Base-by-base conservation (phyloP, 331 rosid species). In the Stylosanthes scabra region DNA sequence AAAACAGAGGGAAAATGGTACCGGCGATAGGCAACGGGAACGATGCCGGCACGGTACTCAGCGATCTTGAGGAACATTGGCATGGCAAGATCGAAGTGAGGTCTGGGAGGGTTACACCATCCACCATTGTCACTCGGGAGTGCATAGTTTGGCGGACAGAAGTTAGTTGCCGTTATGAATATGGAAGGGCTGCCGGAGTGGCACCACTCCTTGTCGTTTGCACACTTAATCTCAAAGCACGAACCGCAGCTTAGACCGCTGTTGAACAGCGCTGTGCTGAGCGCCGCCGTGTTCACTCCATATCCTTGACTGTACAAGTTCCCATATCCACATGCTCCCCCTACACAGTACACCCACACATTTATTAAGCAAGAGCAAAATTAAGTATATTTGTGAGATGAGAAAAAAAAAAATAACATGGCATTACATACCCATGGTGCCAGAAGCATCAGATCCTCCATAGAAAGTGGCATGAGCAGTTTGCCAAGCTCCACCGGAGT, bases 21-120 rank as follows among this genome's bases (percentile, higher is more conserved):
- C 91, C 91, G 77, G 83, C 92, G 92, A 58, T 49, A 83, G 11
- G 87, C 78, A 29, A 87, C 89, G 6, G 92, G 92, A 11, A 87
- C 92, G 3, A 87, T 87, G 2, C 92, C 92, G 66, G 92, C 92
- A 4, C 88, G 89, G 49, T 87, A 87, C 55, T 87, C 89, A 4
- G 92, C 92, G 39, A 87, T 87, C 70, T 85, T 82, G 1, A 87
- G 92, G 67, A 87, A 87, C 92, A 87, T 85, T n/a, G 92, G 92
- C 92, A 88, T 88, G 78, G 92, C 92, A 2, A 88, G 87, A 71
- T 88, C 92, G 66, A 88, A 88, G 70, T 88, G 92, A 0, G 88
- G 76, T 0, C 89, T 88, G 45, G 92, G 92, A 45, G 92, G 92
- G 76, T 88, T 88, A 52, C 92, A 88, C 92, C 92, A 88, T 0